Evolutionary conservation across 352 stramenopile species (phyloP).

Genomic region (Elongisporangium anandrum): DNA sequence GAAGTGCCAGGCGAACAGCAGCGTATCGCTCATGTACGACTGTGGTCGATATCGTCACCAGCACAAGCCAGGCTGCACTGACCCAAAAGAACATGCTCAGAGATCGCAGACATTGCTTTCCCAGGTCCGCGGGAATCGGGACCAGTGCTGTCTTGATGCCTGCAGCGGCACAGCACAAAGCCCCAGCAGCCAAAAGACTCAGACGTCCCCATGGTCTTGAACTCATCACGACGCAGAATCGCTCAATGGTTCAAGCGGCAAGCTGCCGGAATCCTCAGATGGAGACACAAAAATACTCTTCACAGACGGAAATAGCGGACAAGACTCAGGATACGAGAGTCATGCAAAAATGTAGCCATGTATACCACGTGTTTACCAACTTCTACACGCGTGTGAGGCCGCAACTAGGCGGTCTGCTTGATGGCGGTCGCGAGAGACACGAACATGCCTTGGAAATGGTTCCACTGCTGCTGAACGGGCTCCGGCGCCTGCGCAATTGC

Average conservation of each 20-base stretch:
- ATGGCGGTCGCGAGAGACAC: slow-evolving; percentile 73
- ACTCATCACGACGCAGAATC: neutral
- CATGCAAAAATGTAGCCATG: slow-evolving; percentile 1
- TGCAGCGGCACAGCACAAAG: neutral
- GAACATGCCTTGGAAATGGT: slow-evolving; percentile 60
- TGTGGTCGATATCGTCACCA: neutral
- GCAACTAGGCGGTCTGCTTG: slow-evolving; percentile 52
- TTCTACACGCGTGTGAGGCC: neutral
- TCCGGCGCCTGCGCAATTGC: slow-evolving; percentile 48
- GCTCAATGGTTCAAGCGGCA: neutral
- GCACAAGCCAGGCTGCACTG: neutral
- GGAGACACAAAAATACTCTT: neutral
- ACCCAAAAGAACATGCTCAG: neutral
- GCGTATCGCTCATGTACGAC: neutral
- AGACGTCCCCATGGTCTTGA: neutral
- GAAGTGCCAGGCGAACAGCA: neutral
- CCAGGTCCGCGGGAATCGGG: neutral
- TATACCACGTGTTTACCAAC: slow-evolving; percentile 5
- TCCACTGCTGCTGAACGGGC: slow-evolving; percentile 56
- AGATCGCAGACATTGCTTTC: neutral
- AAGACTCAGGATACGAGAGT: neutral
- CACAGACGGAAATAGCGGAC: neutral
- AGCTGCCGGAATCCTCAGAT: neutral
- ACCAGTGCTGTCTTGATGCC: neutral
- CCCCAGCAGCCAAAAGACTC: neutral